Base-by-base conservation (phyloP, 2,329 filamentous ascomycete species). In the Ophiocordyceps camponoti-saundersi region DNA sequence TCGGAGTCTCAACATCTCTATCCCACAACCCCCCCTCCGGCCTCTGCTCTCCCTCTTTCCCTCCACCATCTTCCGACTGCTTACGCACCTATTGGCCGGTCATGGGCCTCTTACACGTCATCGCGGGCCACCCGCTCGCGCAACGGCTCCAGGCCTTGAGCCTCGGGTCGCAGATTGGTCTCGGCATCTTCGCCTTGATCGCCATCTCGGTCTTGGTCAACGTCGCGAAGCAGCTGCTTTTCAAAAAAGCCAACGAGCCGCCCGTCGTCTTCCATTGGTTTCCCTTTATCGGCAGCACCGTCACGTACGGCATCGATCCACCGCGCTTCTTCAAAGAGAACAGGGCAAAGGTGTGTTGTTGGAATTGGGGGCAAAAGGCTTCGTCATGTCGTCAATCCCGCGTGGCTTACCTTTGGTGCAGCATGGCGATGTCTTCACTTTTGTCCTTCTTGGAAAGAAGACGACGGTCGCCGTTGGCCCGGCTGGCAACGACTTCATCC, bases 251-350 rank as follows among this genome's bases (percentile, higher is more conserved):
- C 46, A 84, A 88, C 61, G 83, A 88, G 61, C 85, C 85, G 29
- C 85, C 85, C 1, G 56, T 89, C 48, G 83, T 90, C 51, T 90
- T 89, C 63, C 82, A 87, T 64, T 85, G 77, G 76, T 73, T 90
- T 58, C 85, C 85, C 49, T 66, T 94, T 54, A 73, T 98, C 57
- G 90, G 90, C 53, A 95, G 82, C 69, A 95, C 92, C 50, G 72
- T 96, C 57, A 85, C 79, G 42, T 98, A 96, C 67, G 90, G 90
- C 64, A 95, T 95, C 66, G 87, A 96, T 59, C 90, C 90, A 16
- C 89, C 86, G 59, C 72, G 71, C 46, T 96, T 95, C 74, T 95
- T 95, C 70, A 72, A 56, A 75, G 79, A 72, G 61, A 76, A 75
- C 65, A 80, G 80, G 56, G 72, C 75, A 57, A 93, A 93, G 80